Evolutionary conservation across 2,329 filamentous ascomycete species (phyloP).

Genomic region (Ustulina deusta): DNA sequence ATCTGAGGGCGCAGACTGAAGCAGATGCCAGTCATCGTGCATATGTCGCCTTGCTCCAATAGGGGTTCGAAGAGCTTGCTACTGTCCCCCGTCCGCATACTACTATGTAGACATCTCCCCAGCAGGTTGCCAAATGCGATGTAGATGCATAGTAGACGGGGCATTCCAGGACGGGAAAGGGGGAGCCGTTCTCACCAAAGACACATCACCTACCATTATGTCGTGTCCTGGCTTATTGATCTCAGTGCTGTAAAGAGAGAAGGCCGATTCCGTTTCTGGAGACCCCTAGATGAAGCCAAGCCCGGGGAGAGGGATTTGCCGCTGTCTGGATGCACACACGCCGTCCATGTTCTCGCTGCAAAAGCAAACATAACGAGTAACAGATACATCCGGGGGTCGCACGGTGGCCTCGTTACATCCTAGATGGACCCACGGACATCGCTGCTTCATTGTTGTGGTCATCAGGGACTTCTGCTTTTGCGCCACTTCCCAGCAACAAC

Average conservation of each 20-base stretch:
- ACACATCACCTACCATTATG: constrained; percentile 11
- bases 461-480: constrained; percentile 30
- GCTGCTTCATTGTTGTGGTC: constrained; percentile 21
- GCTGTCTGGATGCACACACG: constrained; percentile 25
- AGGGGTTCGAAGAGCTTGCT: constrained; percentile 27
- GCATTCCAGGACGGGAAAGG: constrained; percentile 23
- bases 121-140: constrained; percentile 28
- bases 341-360: constrained; percentile 27
- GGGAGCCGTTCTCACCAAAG: constrained; percentile 27
- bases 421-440: constrained; percentile 29
- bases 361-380: constrained; percentile 32
- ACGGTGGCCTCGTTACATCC: constrained; percentile 40
- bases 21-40: constrained; percentile 41
- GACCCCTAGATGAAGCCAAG: constrained; percentile 23
- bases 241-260: constrained; percentile 2
- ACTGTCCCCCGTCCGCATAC: constrained; percentile 15
- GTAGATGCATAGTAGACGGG: constrained; percentile 23
- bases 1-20: constrained; percentile 33
- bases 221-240: constrained; percentile 20
- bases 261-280: constrained; percentile 24
- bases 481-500: constrained; percentile 28
- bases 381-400: constrained; percentile 25
- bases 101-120: constrained; percentile 3
- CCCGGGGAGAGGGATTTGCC: constrained; percentile 9
- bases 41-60: constrained; percentile 35